Percentiles rank a stretch among this genome's conserved stretches.
phyloP scores from a whole-genome alignment of 2,329 filamentous ascomycete genomes.

The Aspergillus sp. region DNA sequence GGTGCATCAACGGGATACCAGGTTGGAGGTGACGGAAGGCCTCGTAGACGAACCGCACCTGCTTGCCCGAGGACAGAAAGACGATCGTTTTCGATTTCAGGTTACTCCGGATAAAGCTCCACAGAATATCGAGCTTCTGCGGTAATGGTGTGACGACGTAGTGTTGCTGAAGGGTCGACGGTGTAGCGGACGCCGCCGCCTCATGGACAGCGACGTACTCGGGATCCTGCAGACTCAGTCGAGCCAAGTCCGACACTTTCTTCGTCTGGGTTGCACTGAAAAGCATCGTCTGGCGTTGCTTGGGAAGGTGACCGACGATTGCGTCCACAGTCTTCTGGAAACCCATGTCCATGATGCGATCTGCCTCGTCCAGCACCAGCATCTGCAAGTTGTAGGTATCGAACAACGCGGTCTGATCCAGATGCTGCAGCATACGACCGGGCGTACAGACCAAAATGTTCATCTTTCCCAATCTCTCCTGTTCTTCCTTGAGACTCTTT shows the following conservation, averaged over 20 bases:
- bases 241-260: slow-evolving; percentile 85
- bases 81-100: slow-evolving; percentile 93
- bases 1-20: slow-evolving; percentile 86
- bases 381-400: slow-evolving; percentile 90
- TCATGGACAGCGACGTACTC: slow-evolving; percentile 96
- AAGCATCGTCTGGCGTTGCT: slow-evolving; percentile 81
- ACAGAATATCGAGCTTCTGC: slow-evolving; percentile 88
- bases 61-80: slow-evolving; percentile 92
- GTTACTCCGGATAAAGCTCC: slow-evolving; percentile 86
- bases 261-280: slow-evolving; percentile 97
- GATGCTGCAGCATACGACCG: slow-evolving; percentile 89
- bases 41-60: slow-evolving; percentile 94
- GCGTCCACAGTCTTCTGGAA: slow-evolving; percentile 90
- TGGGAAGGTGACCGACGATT: slow-evolving; percentile 85
- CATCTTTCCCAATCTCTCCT: slow-evolving; percentile 82
- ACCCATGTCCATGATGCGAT: slow-evolving; percentile 96
- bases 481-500: slow-evolving; percentile 83
- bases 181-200: slow-evolving; percentile 73
- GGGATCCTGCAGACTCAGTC: slow-evolving; percentile 82
- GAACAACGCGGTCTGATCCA: slow-evolving; percentile 89
- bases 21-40: slow-evolving; percentile 89
- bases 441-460: slow-evolving; percentile 97
- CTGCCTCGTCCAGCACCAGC: slow-evolving; percentile 90
- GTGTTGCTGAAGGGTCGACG: slow-evolving; percentile 80
- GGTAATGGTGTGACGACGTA: slow-evolving; percentile 82